Conservation (phyloP, 345 rosid species). For the Eutrema heterophyllum region DNA sequence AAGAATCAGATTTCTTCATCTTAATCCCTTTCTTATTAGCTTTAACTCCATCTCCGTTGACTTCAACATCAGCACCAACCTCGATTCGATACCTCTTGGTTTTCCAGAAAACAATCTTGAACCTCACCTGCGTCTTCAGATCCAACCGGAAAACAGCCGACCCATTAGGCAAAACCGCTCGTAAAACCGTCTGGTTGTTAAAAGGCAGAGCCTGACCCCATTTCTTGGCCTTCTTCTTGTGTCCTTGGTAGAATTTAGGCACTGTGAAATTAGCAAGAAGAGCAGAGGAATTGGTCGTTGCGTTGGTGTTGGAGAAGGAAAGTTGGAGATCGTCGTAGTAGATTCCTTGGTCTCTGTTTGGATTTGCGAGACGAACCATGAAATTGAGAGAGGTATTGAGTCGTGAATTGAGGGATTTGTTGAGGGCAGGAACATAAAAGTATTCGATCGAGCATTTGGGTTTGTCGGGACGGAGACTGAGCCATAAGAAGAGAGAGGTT, state of each 20-base stretch:
- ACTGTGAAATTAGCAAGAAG: slow-evolving; percentile 25
- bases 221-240: slow-evolving; percentile 57
- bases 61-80: slow-evolving; percentile 47
- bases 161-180: slow-evolving; percentile 35
- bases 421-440: slow-evolving; percentile 58
- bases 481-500: slow-evolving; percentile 71
- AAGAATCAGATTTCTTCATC: slow-evolving; percentile 39
- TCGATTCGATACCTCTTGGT: slow-evolving; percentile 47
- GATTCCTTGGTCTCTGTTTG: slow-evolving; percentile 64
- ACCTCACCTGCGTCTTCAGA: slow-evolving; percentile 64
- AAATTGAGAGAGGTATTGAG: slow-evolving; percentile 40
- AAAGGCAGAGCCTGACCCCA: slow-evolving; percentile 11
- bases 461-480: slow-evolving; percentile 50
- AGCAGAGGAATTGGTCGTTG: not conserved
- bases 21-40: slow-evolving; percentile 25
- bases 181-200: slow-evolving; percentile 28
- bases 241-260: slow-evolving; percentile 54
- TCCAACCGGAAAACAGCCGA: slow-evolving; percentile 51
- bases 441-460: slow-evolving; percentile 45
- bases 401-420: slow-evolving; percentile 29
- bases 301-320: slow-evolving; percentile 27
- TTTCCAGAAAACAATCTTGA: slow-evolving; percentile 55
- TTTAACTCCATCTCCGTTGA: slow-evolving; percentile 37
- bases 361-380: slow-evolving; percentile 44
- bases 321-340: slow-evolving; percentile 54